These are phyloP conservation scores for Sphagnum tenellum DNA, from an alignment of 225 moss, liverwort and hornwort species.

Conservation along the genomic window DNA sequence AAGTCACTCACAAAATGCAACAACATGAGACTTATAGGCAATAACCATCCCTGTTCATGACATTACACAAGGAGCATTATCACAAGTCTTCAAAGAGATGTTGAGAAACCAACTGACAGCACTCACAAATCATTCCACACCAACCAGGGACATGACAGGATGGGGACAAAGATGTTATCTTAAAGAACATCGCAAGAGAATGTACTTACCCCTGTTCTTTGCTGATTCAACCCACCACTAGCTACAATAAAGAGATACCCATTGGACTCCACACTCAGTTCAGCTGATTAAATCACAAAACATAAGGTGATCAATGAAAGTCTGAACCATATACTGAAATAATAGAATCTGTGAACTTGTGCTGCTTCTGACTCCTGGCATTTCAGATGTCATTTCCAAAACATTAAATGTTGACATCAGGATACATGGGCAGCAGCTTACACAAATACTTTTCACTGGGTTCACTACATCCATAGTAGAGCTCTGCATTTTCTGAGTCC, in stretches of 20 bases:
- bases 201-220: slow-evolving; percentile 76
- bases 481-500: slow-evolving; percentile 64
- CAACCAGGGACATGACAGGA: too few species aligned
- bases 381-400: not conserved
- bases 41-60: too few species aligned
- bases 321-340: too few species aligned
- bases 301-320: too few species aligned
- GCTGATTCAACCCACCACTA: slow-evolving; percentile 98
- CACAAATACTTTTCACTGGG: slow-evolving; percentile 45
- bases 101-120: too few species aligned
- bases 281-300: slow-evolving; percentile 6
- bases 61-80: too few species aligned
- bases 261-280: slow-evolving; percentile 32
- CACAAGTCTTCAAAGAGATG: too few species aligned
- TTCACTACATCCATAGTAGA: slow-evolving; percentile 80
- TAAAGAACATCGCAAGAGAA: not conserved
- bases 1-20: too few species aligned
- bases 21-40: too few species aligned
- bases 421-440: slow-evolving; percentile 21
- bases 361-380: too few species aligned
- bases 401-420: not conserved
- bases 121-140: too few species aligned
- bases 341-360: too few species aligned
- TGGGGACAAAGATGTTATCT: not conserved
- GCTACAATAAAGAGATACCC: slow-evolving; percentile 81